Evolutionary conservation across 2,329 filamentous ascomycete species (phyloP).

Genomic region (Ploettnerulaceae sp.): DNA sequence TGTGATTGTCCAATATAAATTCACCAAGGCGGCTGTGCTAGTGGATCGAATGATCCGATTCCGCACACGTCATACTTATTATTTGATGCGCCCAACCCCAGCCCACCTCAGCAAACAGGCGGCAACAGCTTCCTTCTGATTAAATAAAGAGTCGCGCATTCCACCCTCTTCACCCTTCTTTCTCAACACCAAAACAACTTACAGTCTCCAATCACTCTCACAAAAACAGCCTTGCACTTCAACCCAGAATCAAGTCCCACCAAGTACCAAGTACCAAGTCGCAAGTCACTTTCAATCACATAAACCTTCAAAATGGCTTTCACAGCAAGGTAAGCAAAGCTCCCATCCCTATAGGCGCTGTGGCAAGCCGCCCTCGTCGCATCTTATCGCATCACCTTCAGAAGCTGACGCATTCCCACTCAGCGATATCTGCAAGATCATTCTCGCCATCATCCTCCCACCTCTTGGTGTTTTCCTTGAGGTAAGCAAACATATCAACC

Average conservation of each 20-base stretch:
- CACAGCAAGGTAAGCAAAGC: constrained; percentile 46
- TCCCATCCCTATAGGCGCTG: neutral
- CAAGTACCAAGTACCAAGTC: neutral
- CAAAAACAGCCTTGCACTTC: neutral
- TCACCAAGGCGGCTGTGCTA: too few species aligned
- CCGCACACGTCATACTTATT: constrained; percentile 9
- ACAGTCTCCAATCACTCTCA: neutral
- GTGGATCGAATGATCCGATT: neutral
- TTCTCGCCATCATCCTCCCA: constrained; percentile 85
- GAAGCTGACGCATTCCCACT: constrained; percentile 21
- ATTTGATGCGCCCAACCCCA: too few species aligned
- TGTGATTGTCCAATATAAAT: too few species aligned
- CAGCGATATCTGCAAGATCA: constrained; percentile 74
- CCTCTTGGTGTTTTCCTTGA: constrained; percentile 93
- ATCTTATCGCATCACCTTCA: neutral
- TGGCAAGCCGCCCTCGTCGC: neutral
- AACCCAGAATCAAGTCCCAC: neutral
- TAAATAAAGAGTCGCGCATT: constrained; percentile 2
- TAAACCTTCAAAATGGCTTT: constrained; percentile 44
- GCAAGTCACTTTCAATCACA: neutral
- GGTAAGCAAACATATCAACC: constrained; percentile 13
- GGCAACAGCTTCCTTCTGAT: neutral
- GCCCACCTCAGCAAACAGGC: neutral
- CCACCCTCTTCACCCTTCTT: neutral
- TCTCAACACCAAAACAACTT: neutral